Base-by-base conservation (phyloP, 169 alveolate genomes). In the Plasmodium falciparum region DNA sequence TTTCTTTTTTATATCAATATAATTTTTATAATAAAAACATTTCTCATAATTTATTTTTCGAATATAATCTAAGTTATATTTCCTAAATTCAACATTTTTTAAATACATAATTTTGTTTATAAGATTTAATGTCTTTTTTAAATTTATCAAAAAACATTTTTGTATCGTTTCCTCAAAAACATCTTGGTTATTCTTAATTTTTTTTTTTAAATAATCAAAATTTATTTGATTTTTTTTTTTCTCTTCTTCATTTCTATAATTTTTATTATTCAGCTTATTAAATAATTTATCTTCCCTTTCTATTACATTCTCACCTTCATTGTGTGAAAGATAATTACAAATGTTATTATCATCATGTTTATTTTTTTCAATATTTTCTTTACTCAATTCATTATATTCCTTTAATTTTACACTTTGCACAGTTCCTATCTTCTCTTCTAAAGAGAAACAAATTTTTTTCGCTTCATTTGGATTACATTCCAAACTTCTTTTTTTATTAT, bases 31-130 rank as follows among this genome's bases (percentile, higher is more conserved):
- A 61, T 80, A 80, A 0, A 80, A 6, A 22, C 45, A 54, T 22
- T 56, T 80, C 12, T 80, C 90, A 47, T 80, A 80, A 33, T 80
- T 67, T 56, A 80, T 39, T 80, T 80, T 80, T 56, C 83, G 52
- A 1, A 54, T 47, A 15, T 56, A 56, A 29, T 80, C 90, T 22
- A 50, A 24, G 26, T 47, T 56, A 20, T 61, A 62, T 15, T 80
- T 69, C 47, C 47, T 39, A 1, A 52, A 24, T 6, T 29, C 50
- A 33, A 56, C 63, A 43, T 20, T 67, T 39, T 69, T 80, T 20
- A 71, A 13, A 20, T 33, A 13, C 5, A 66, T 54, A 47, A 80
- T 39, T 54, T 47, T 52, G 39, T 80, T 80, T 54, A 80, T 56
- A 62, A 33, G 45, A 54, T 20, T n/a, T 54, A 80, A 17, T 5